A percentile compares a stretch with the other conserved stretches of the same genome.
Evolutionary conservation across 2,329 filamentous ascomycete species (phyloP).

Genomic region (Trichoderma sp.): DNA sequence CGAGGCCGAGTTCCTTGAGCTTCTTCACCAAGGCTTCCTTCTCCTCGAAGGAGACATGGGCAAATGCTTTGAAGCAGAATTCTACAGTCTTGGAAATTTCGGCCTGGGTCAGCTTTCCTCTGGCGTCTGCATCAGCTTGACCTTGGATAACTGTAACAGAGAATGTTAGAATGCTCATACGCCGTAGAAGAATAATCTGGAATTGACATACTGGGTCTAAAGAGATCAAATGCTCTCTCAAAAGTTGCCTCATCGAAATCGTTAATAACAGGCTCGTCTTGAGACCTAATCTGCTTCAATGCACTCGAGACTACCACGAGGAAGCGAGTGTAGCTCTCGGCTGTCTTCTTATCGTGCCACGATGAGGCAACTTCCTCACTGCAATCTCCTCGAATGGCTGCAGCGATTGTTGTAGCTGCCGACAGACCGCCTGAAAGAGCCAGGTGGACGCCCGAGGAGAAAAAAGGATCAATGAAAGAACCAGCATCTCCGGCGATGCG

Average conservation of each 20-base stretch:
- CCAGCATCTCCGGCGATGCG: slow-evolving; percentile 48
- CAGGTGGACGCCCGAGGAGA: slow-evolving; percentile 49
- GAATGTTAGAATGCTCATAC: not conserved
- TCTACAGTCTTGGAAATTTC: slow-evolving; percentile 35
- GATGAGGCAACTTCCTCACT: slow-evolving; percentile 37
- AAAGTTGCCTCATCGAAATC: slow-evolving; percentile 44
- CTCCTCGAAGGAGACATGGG: slow-evolving; percentile 21
- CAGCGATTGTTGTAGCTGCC: slow-evolving; percentile 44
- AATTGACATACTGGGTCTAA: slow-evolving; percentile 28
- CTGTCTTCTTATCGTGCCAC: slow-evolving; percentile 46
- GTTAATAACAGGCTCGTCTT: slow-evolving; percentile 40
- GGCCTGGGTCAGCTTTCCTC: slow-evolving; percentile 30
- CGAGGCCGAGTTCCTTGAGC: slow-evolving; percentile 6
- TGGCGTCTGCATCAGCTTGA: slow-evolving; percentile 30
- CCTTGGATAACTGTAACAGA: slow-evolving; percentile 40
- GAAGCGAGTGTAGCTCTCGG: slow-evolving; percentile 48
- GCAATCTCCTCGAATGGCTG: slow-evolving; percentile 38
- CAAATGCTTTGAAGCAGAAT: slow-evolving; percentile 35
- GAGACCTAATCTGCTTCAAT: slow-evolving; percentile 39
- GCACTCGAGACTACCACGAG: slow-evolving; percentile 31
- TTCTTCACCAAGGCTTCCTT: slow-evolving; percentile 24
- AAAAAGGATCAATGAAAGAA: slow-evolving; percentile 50
- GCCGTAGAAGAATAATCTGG: not conserved
- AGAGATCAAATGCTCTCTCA: slow-evolving; percentile 42
- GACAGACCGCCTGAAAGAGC: slow-evolving; percentile 44